Conservation (phyloP, 2,329 filamentous ascomycete species). For the Trichoderma sp. region DNA sequence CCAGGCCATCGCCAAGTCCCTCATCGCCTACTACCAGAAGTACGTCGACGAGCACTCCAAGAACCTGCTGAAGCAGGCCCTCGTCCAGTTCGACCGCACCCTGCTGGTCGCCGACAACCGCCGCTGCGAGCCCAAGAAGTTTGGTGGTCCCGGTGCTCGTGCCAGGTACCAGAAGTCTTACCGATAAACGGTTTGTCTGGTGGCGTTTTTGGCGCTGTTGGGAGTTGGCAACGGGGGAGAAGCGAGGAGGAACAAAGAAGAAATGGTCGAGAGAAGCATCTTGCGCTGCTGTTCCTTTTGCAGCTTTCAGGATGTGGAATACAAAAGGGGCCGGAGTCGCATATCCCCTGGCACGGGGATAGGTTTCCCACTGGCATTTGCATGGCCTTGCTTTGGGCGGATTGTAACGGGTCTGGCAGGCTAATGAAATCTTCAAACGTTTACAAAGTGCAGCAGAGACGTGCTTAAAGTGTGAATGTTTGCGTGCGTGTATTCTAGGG, state of each 20-base stretch:
- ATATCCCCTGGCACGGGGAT: constrained; percentile 40
- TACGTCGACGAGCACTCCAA: constrained; percentile 99
- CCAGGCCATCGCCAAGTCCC: constrained; percentile 90
- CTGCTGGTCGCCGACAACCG: constrained; percentile 99
- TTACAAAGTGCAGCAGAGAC: constrained; percentile 27
- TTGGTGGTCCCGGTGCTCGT: constrained; percentile 88
- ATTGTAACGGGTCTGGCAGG: constrained; percentile 50
- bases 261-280: constrained; percentile 11
- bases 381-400: constrained; percentile 50
- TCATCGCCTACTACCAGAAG: constrained; percentile 93
- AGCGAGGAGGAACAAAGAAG: background rate
- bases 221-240: background rate
- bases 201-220: background rate
- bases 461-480: background rate
- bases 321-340: constrained; percentile 37
- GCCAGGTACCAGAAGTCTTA: constrained; percentile 99
- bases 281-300: constrained; percentile 3
- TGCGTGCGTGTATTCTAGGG: constrained; percentile 22
- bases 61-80: constrained; percentile 97
- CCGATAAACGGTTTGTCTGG: constrained; percentile 63
- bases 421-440: constrained; percentile 50
- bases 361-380: constrained; percentile 47
- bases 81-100: constrained; percentile 94
- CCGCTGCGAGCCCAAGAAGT: constrained; percentile 99
- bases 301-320: constrained; percentile 12